A percentile compares a stretch with the other conserved stretches of the same genome.
Evolutionary conservation across 129 eudicot species (phyloP).

Genomic region (Flaveria sonorensis): DNA sequence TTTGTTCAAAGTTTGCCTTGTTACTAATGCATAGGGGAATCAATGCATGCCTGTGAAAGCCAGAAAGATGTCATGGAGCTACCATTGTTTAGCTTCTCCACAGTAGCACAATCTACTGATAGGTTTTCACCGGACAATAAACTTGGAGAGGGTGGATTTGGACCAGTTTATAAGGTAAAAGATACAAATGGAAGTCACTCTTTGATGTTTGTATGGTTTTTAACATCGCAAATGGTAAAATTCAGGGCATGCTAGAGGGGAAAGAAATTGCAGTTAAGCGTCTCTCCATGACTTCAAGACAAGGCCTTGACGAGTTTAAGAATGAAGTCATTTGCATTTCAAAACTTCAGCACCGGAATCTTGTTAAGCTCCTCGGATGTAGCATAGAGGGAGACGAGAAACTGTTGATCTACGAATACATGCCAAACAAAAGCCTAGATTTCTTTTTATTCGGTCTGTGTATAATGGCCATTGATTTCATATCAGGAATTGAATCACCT

Average conservation of each 20-base stretch:
- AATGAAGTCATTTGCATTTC: constrained; percentile 18
- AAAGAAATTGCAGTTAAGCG: constrained; percentile 20
- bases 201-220: neutral
- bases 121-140: constrained; percentile 28
- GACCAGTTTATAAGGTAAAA: constrained; percentile 40
- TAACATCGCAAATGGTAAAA: neutral
- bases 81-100: constrained; percentile 39
- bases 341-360: constrained; percentile 19
- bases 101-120: constrained; percentile 16
- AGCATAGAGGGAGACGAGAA: constrained; percentile 5
- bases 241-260: constrained; percentile 6
- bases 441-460: neutral
- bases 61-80: constrained; percentile 24
- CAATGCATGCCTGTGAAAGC: neutral
- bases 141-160: constrained; percentile 48
- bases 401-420: constrained; percentile 7
- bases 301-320: constrained; percentile 9
- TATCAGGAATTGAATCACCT: neutral
- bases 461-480: neutral
- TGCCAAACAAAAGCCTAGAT: constrained; percentile 10
- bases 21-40: neutral
- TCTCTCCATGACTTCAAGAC: constrained; percentile 12
- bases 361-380: constrained; percentile 16
- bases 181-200: neutral
- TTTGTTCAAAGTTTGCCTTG: neutral